Percentiles rank a stretch among this genome's conserved stretches.
Evolutionary conservation across 2,329 filamentous ascomycete genomes (phyloP).

Genomic region (Fusarium subglutinans): DNA sequence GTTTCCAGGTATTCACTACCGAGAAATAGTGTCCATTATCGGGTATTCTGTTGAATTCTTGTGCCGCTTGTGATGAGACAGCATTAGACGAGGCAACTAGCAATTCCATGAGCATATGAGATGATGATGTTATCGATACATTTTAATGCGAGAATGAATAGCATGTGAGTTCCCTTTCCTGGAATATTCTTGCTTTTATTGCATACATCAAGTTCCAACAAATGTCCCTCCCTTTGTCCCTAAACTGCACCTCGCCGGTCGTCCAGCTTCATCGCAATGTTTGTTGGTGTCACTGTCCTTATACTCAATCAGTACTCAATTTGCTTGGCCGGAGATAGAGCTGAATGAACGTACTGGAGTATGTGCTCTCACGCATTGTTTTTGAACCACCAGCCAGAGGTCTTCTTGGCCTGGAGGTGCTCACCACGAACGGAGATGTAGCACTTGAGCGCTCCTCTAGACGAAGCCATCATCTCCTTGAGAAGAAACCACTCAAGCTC

Average conservation of each 20-base stretch:
- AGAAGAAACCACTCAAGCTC: constrained; percentile 42
- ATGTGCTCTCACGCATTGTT: constrained; percentile 3
- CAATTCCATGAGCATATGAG: background rate
- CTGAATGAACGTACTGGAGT: background rate
- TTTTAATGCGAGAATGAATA: background rate
- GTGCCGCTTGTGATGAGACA: background rate
- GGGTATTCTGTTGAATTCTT: background rate
- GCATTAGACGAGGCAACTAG: background rate
- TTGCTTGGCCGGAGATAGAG: background rate
- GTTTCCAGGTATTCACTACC: background rate
- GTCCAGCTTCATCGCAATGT: background rate
- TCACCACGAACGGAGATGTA: constrained; percentile 40
- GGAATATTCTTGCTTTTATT: background rate
- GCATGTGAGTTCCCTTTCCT: background rate
- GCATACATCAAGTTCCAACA: background rate
- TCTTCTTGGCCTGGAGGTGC: constrained; percentile 2
- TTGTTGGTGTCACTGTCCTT: background rate
- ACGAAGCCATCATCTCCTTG: constrained; percentile 42
- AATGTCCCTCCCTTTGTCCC: background rate
- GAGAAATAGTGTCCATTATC: background rate
- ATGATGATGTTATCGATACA: background rate
- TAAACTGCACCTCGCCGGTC: background rate
- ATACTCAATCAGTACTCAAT: background rate
- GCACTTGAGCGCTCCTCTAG: constrained; percentile 38
- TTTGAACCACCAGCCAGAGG: constrained; percentile 34